Evolutionary conservation across 2,329 filamentous ascomycete species (phyloP).

Genomic region (Bipolaris sorokiniana): DNA sequence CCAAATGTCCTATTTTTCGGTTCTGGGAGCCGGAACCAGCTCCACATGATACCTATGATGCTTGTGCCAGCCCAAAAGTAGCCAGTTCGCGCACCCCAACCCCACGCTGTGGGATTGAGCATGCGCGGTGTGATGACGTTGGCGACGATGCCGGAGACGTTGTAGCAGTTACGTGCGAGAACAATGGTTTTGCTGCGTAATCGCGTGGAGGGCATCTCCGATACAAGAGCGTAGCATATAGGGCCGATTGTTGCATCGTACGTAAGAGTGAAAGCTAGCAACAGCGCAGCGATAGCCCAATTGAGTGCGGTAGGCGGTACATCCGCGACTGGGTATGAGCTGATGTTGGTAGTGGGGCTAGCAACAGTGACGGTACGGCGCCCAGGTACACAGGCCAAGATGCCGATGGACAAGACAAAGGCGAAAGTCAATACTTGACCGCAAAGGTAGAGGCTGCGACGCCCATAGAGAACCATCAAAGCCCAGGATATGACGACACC

Average conservation of each 20-base stretch:
- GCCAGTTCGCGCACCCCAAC: slow-evolving; percentile 82
- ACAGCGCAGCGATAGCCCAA: slow-evolving; percentile 16
- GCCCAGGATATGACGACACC: slow-evolving; percentile 77
- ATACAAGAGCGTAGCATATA: slow-evolving; percentile 71
- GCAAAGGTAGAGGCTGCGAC: slow-evolving; percentile 73
- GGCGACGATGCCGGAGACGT: slow-evolving; percentile 77
- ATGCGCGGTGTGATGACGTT: slow-evolving; percentile 75
- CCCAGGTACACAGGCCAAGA: slow-evolving; percentile 51
- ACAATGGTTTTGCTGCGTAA: slow-evolving; percentile 89
- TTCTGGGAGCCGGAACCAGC: slow-evolving; percentile 78
- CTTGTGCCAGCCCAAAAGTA: slow-evolving; percentile 85
- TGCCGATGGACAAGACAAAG: slow-evolving; percentile 70
- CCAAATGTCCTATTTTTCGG: slow-evolving; percentile 78
- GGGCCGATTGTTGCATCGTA: slow-evolving; percentile 27
- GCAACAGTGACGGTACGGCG: background rate
- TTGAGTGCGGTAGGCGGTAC: background rate
- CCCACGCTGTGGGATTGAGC: slow-evolving; percentile 64
- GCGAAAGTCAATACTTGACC: slow-evolving; percentile 60
- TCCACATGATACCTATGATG: slow-evolving; percentile 75
- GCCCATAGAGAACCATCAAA: slow-evolving; percentile 77
- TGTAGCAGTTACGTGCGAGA: slow-evolving; percentile 75
- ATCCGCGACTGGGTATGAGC: background rate
- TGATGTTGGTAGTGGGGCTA: background rate
- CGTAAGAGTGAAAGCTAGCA: slow-evolving; percentile 18
- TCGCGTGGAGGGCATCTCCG: slow-evolving; percentile 78